Evolutionary conservation across 768 basidiomycete genomes (phyloP).

Genomic region (Ephemerocybe angulata): DNA sequence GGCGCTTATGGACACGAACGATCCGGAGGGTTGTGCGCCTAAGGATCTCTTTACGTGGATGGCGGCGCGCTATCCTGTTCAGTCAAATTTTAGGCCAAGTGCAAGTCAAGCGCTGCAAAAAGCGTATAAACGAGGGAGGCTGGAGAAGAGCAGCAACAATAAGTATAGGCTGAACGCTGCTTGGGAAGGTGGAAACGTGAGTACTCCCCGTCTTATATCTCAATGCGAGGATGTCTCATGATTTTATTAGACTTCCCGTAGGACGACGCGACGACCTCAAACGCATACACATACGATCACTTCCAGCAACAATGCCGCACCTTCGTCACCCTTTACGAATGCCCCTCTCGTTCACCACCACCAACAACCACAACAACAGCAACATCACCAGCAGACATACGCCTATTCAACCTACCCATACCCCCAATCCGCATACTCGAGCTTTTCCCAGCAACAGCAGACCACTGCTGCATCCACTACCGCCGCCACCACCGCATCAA

Average conservation of each 20-base stretch:
- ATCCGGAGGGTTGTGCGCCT: slow-evolving; percentile 77
- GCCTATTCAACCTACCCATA: slow-evolving; percentile 36
- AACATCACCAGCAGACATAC: slow-evolving; percentile 30
- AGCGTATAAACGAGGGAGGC: slow-evolving; percentile 75
- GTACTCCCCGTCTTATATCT: slow-evolving; percentile 24
- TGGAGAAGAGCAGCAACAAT: slow-evolving; percentile 70
- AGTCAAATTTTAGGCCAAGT: slow-evolving; percentile 86
- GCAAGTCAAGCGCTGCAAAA: slow-evolving; percentile 89
- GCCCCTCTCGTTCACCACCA: slow-evolving; percentile 43
- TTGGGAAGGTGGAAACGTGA: slow-evolving; percentile 81
- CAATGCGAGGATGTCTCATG: neutral
- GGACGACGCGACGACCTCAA: slow-evolving; percentile 80
- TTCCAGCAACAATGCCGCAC: slow-evolving; percentile 15
- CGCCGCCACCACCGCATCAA: slow-evolving; percentile 8
- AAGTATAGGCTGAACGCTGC: slow-evolving; percentile 71
- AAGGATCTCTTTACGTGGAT: slow-evolving; percentile 84
- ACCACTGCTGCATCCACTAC: slow-evolving; percentile 18
- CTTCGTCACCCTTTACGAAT: slow-evolving; percentile 56
- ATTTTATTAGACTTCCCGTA: slow-evolving; percentile 58
- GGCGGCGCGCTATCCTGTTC: slow-evolving; percentile 75
- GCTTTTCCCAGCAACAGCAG: slow-evolving; percentile 20
- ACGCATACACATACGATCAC: slow-evolving; percentile 37
- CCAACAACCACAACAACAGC: slow-evolving; percentile 19
- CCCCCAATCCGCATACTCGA: slow-evolving; percentile 15
- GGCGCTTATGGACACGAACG: slow-evolving; percentile 61